Percentiles rank a stretch among this genome's conserved stretches.
Evolutionary conservation across 371 early-diverging fungal species (phyloP).

Genomic region (Phascolomyces articulosus): DNA sequence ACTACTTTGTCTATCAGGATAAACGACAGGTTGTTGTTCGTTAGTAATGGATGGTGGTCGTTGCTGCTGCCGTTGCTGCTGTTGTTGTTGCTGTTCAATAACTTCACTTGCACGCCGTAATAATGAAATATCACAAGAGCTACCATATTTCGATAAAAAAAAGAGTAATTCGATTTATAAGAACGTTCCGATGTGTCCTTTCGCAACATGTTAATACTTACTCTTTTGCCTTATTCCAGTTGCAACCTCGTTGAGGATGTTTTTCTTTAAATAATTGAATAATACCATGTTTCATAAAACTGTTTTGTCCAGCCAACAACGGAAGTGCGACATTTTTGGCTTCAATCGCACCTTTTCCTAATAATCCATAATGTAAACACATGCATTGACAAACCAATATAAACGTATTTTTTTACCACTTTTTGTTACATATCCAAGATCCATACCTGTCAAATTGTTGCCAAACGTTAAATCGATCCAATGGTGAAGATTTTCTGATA

Average conservation of each 20-base stretch:
- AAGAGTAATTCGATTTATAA: too few relatives aligned
- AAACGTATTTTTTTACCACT: too few relatives aligned
- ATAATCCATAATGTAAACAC: too few relatives aligned
- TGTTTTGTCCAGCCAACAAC: constrained; percentile 63
- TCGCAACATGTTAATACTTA: too few relatives aligned
- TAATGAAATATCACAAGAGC: constrained; percentile 5
- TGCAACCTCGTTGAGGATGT: constrained; percentile 66
- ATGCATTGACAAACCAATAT: too few relatives aligned
- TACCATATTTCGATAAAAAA: too few relatives aligned
- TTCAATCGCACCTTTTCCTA: constrained; percentile 76
- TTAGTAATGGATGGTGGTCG: not conserved
- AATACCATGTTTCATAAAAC: constrained; percentile 78
- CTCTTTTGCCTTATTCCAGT: constrained; percentile 38
- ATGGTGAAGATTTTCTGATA: constrained; percentile 71
- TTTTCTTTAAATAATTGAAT: constrained; percentile 75
- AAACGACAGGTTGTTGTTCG: constrained; percentile 3
- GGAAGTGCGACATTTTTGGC: constrained; percentile 75
- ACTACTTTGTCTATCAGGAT: constrained; percentile 8
- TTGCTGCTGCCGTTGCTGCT: not conserved
- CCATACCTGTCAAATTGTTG: constrained; percentile 70
- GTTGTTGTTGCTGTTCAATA: not conserved
- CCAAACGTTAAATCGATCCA: constrained; percentile 92
- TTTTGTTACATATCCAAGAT: too few relatives aligned
- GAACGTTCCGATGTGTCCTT: too few relatives aligned
- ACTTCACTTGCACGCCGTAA: constrained; percentile 2